Percentiles rank a stretch among this genome's conserved stretches.
Evolutionary conservation across 1,139 yeast genomes (phyloP).

Genomic region (Blastobotrys apis): DNA sequence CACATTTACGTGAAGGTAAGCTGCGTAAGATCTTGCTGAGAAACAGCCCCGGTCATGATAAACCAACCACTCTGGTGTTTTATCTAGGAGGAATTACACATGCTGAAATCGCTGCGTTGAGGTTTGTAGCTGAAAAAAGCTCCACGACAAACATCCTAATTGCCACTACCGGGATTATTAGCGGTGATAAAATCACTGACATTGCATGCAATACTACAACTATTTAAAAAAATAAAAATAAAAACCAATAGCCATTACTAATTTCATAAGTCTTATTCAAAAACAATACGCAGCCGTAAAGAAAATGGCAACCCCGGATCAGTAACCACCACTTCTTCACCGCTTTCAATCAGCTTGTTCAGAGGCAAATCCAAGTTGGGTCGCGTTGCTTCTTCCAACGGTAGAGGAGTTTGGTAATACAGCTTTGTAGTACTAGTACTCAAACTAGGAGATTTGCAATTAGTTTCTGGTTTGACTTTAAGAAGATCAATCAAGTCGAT

Average conservation of each 20-base stretch:
- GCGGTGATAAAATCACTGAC: conserved; percentile 42
- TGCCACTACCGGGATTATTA: conserved; percentile 55
- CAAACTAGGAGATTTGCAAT: conserved; percentile 50
- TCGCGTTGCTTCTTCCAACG: conserved; percentile 47
- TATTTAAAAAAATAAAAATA: no score
- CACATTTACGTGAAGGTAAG: conserved; percentile 33
- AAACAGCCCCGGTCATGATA: conserved; percentile 27
- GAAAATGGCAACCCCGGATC: conserved; percentile 53
- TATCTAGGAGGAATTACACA: conserved; percentile 79
- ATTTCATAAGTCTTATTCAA: no score
- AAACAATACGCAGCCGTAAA: conserved; percentile 30
- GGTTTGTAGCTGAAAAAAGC: conserved; percentile 46
- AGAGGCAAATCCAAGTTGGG: conserved; percentile 43
- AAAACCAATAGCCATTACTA: conserved; percentile 29
- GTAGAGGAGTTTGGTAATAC: conserved; percentile 51
- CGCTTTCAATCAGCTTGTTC: conserved; percentile 38
- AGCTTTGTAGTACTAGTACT: conserved; percentile 43
- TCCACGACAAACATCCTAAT: conserved; percentile 41
- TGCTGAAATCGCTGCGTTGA: conserved; percentile 65
- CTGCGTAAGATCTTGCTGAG: conserved; percentile 34
- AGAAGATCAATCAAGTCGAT: conserved; percentile 46
- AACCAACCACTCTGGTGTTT: conserved; percentile 42
- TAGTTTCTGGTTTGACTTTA: conserved; percentile 35
- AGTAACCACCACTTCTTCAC: conserved; percentile 55
- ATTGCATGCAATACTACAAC: conserved; percentile 18